Base-by-base conservation (phyloP, 2,329 filamentous ascomycete species). In the Botrytis cinerea region DNA sequence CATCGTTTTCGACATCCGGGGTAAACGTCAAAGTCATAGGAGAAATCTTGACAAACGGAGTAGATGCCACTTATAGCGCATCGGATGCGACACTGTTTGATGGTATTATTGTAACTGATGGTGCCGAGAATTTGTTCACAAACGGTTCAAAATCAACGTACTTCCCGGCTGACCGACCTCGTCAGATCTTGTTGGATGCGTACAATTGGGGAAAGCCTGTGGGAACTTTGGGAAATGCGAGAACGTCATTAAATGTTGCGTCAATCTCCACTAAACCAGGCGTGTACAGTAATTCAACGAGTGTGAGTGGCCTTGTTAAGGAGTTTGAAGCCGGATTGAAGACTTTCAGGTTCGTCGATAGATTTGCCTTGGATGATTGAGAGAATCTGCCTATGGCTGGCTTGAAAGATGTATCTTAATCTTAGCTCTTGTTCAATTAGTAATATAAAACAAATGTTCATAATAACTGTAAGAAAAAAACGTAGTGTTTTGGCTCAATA, bases 131-230 rank as follows among this genome's bases (percentile, higher is more conserved):
- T 0, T 81, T 90, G 22, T 91, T 93, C 77, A 76, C 79, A 8
- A 80, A 80, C 28, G 80, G 80, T 28, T 80, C 80, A 0, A 79
- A 80, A 35, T 87, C 86, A 5, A 84, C 88, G 0, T 83, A 93
- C 10, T 93, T 87, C 81, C 91, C 91, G 0, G 83, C 86, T 2
- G 88, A 88, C 1, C 85, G 90, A 0, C 92, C 91, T 0, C 81
- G 86, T 2, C 86, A 92, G 83, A 90, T 93, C 69, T 80, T 93
- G 28, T 80, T 84, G 25, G 87, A 90, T 78, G 88, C 85, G 0
- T 93, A 89, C 82, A 84, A 87, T 38, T 93, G 89, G 84, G 91
- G 91, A 6, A 94, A 94, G 84, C 89, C 92, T 0, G 83, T 93
- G 38, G 90, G 84, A 22, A 35, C 45, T 32, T 45, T 66, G 10